Base-by-base conservation (phyloP, 495 filamentous ascomycete genomes). In the Aspergillus sclerotiicarbonarius region DNA sequence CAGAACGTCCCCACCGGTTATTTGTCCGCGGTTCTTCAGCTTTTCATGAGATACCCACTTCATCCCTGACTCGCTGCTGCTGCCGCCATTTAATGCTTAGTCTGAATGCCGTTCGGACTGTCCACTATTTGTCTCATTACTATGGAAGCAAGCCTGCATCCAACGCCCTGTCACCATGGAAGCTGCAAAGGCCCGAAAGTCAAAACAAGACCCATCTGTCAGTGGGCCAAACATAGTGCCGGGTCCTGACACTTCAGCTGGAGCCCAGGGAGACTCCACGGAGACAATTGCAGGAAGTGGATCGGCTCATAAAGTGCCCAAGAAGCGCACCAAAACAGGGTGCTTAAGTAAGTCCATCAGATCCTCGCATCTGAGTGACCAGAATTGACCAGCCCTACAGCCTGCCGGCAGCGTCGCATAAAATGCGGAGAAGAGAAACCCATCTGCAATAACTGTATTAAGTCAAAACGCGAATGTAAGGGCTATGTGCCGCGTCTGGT, bases 401-500 rank as follows among this genome's bases (percentile, higher is more conserved):
- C 94, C 51, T 98, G 94, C 78, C 88, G 94, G 51, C 92, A 88
- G 72, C 86, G 94, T 18, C 89, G 94, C 49, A 98, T 98, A 70
- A 98, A 98, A 74, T 98, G 94, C 69, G 94, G 93, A 51, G 94
- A 98, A 68, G 91, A 94, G 68, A 89, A 90, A 55, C 94, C 93
- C 5, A 91, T 84, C 15, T 98, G 94, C 75, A 84, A 81, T 59
- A 91, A 98, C 69, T 98, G 94, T 75, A 84, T 92, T 71, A 97
- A 96, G 67, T 96, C 93, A 10, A 96, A 94, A 70, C 85, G 94
- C 10, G 79, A 87, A 41, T 98, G 94, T 69, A 92, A 98, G 73
- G 94, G 94, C 37, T 98, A 98, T 76, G 95, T 88, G 61, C 92
- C 91, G 67, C 84, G 90, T 46, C 87, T 98, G 33, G 79, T 96